Conservation (phyloP, 441 rosid genomes). For the Populus hybrid region DNA sequence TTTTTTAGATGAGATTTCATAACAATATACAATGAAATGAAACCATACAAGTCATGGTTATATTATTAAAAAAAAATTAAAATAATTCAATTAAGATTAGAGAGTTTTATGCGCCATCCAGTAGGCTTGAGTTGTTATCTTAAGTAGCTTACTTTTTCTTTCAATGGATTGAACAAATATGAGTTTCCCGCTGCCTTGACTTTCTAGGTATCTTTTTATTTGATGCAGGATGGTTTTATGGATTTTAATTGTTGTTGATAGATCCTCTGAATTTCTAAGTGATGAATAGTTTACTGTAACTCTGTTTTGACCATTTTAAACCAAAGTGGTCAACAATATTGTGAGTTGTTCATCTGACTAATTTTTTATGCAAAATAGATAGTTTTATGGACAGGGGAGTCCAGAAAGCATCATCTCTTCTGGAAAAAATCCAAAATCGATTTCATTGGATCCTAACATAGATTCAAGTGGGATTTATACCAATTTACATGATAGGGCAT, state of each 20-base stretch:
- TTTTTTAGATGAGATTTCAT: neutral
- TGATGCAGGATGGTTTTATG: neutral
- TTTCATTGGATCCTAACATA: neutral
- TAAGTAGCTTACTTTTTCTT: neutral
- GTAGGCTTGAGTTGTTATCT: neutral
- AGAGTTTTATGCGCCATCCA: neutral
- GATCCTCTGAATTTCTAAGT: neutral
- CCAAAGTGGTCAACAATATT: neutral
- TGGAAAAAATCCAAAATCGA: neutral
- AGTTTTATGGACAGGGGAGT: neutral
- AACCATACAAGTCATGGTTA: neutral
- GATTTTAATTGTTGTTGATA: neutral
- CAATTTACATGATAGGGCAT: neutral
- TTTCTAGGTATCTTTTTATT: neutral
- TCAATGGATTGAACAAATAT: neutral
- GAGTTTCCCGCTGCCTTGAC: neutral
- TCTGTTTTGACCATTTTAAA: neutral
- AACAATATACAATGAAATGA: neutral
- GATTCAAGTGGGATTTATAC: neutral
- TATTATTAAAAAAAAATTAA: no score
- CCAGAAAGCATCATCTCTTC: neutral
- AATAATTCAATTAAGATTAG: neutral
- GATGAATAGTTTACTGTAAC: neutral
- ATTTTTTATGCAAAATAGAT: neutral
- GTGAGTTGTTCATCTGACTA: neutral